Base-by-base conservation (phyloP, 2,329 filamentous ascomycete species). In the Aspergillus fijiensis region DNA sequence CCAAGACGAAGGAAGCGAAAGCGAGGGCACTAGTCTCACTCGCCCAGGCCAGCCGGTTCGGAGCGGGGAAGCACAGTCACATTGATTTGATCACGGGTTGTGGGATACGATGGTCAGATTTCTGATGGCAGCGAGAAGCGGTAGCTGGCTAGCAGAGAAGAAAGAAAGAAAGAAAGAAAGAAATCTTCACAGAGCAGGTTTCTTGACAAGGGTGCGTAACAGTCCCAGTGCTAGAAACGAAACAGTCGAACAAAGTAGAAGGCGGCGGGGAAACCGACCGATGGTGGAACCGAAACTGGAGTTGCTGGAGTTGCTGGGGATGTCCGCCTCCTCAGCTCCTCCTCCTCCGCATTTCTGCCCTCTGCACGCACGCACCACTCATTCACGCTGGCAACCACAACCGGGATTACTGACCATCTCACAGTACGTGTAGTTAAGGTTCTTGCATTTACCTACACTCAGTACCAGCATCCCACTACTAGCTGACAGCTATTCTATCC, bases 261-360 rank as follows among this genome's bases (percentile, higher is more conserved):
- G 29, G 35, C 25, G 53, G 42, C 52, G 31, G 52, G 39, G 12
- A 45, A 55, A 29, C 39, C 42, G 42, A 31, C 47, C 23, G 39
- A 55, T 55, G 42, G 53, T 35, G 53, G 53, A 55, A 47, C 53
- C 25, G 53, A 27, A 31, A 45, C 27, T 47, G 39, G 53, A 47
- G 29, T 27, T 27, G 25, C 27, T 47, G 27, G 27, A 29, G 27
- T 29, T 29, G 27, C 7, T 29, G 27, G 27, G 27, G 27, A 29
- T 29, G 27, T 2, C 7, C 27, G 27, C 7, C 27, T 29, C 27
- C 27, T 29, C 27, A 21, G 21, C 21, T 21, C 21, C 21, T 21
- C 7, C 27, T 29, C 27, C 27, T 29, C 27, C 27, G 27, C 27
- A 10, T 29, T 29, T 29, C 7, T 10, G 27, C 27, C 51, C 53